A percentile compares a stretch with the other conserved stretches of the same genome.
Evolutionary conservation across 78 protist genomes (phyloP).

Genomic region (Cyanophora paradoxa): DNA sequence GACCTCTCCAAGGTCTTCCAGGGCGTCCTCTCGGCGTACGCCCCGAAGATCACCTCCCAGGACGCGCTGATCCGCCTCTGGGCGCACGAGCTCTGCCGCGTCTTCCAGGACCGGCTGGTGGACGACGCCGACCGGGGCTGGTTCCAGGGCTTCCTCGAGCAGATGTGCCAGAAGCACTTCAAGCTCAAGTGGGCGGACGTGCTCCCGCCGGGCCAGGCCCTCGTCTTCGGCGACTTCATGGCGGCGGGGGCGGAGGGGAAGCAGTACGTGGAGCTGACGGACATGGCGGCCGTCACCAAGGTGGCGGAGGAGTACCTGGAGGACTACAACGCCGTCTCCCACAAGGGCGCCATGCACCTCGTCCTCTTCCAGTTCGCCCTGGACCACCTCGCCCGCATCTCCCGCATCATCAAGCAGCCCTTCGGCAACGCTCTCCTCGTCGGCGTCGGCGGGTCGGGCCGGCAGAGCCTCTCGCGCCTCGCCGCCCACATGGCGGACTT

Average conservation of each 20-base stretch:
- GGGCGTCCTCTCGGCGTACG: conserved; percentile 30
- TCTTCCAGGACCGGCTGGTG: conserved; percentile 76
- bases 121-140: conserved; percentile 20
- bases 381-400: conserved; percentile 58
- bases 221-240: conserved; percentile 21
- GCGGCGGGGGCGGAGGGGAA: neutral
- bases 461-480: conserved; percentile 54
- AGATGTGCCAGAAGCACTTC: conserved; percentile 3
- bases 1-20: conserved; percentile 63
- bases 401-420: conserved; percentile 57
- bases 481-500: conserved; percentile 56
- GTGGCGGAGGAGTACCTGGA: conserved; percentile 32
- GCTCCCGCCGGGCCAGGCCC: neutral
- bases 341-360: conserved; percentile 45
- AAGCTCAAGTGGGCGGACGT: neutral
- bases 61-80: conserved; percentile 44
- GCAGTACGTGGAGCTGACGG: conserved; percentile 1
- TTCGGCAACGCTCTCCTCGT: conserved; percentile 62
- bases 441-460: conserved; percentile 79
- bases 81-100: conserved; percentile 75
- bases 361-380: conserved; percentile 58
- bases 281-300: neutral
- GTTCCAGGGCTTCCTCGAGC: neutral
- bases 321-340: conserved; percentile 31
- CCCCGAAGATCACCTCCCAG: neutral